Base-by-base conservation (phyloP, 345 rosid species). In the Camelina hispida region DNA sequence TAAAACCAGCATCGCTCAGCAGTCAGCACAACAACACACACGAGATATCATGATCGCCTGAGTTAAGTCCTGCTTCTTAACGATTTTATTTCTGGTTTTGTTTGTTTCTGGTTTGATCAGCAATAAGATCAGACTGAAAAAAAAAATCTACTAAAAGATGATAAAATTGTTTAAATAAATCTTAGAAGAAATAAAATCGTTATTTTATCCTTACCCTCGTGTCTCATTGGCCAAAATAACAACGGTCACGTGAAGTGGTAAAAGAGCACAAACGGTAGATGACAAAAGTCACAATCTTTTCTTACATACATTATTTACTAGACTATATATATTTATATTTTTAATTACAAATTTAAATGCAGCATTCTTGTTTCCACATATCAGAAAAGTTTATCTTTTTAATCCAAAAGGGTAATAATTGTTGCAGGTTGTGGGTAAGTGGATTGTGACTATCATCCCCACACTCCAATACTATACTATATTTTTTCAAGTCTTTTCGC, bases 171-270 rank as follows among this genome's bases (percentile, higher is more conserved):
- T 35, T 14, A 9, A 47, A 64, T 14, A 9, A 47, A 64, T 46
- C 69, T 5, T 1, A 46, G 17, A 9, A 20, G 52, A 46, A 34
- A 30, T 20, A 13, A 61, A 50, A 25, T 52, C 5, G 28, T 35
- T 22, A 12, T 62, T 9, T 16, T 46, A 63, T 44, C 35, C 5
- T 47, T 28, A 70, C 67, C 52, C 25, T 70, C 46, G 37, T 70
- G 66, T 57, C 28, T 65, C 76, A 71, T 72, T 71, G 77, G 73
- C 57, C 63, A 71, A 62, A 34, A 54, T 77, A 70, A 70, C 68
- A 72, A 71, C 23, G 63, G 72, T 78, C 81, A 78, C 77, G 77
- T 71, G 81, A 59, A 71, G 47, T 7, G 69, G 68, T 51, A 56
- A 66, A 78, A 71, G 77, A 58, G 62, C 72, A 71, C 76, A 51